Evolutionary conservation across 306 rosid species (phyloP).

Genomic region (Pterocarpus macrocarpus): DNA sequence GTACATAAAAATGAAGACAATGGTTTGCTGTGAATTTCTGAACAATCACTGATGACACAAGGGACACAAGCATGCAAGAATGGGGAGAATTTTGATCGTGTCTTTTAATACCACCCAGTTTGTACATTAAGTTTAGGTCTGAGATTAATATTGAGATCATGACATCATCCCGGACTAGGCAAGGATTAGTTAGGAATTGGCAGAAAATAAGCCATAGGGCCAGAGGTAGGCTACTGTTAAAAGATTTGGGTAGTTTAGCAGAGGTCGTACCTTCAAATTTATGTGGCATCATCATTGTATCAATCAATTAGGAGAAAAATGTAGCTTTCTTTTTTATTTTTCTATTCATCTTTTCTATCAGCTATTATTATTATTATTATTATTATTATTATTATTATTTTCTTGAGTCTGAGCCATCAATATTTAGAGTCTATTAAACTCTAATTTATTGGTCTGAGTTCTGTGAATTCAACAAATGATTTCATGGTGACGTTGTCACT

Average conservation of each 20-base stretch:
- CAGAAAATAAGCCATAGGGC: conserved; percentile 7
- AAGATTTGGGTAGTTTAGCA: conserved; percentile 25
- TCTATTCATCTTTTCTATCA: not conserved
- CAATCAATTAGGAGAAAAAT: conserved; percentile 10
- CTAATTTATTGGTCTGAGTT: not conserved
- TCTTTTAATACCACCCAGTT: conserved; percentile 24
- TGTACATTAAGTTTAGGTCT: conserved; percentile 44
- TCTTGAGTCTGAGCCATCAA: too few relatives aligned
- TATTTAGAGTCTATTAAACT: too few relatives aligned
- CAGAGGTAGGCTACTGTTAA: not conserved
- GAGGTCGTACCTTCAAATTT: conserved; percentile 1
- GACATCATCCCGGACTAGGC: conserved; percentile 26
- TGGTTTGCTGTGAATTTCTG: conserved; percentile 36
- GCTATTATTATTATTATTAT: not conserved
- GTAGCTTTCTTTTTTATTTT: conserved; percentile 1
- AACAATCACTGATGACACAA: conserved; percentile 27
- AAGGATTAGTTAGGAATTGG: conserved; percentile 35
- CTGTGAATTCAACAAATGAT: conserved; percentile 22
- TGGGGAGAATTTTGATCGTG: conserved; percentile 17
- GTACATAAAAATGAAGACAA: conserved; percentile 35
- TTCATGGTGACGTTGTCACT: not conserved
- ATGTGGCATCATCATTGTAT: not conserved
- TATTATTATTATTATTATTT: not conserved
- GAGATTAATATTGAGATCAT: conserved; percentile 35
- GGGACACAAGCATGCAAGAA: conserved; percentile 37